These are phyloP conservation scores for Coemansia sp. DNA, from an alignment of 192 early-diverging fungal genomes.

Conservation along the genomic window DNA sequence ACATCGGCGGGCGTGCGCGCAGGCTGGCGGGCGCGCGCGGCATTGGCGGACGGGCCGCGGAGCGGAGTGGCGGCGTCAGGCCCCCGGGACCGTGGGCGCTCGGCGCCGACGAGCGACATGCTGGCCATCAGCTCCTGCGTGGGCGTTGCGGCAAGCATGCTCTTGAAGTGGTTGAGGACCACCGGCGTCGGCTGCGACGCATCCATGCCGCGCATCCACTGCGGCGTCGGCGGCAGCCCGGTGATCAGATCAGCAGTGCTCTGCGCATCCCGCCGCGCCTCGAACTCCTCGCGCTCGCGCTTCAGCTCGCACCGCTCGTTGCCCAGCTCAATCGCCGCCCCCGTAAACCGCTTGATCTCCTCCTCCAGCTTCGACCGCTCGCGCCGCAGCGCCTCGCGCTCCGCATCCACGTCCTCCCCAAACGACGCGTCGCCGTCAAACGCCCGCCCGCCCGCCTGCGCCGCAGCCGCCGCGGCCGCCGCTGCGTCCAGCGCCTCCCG, in stretches of 20 bases:
- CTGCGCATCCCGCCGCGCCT: not conserved
- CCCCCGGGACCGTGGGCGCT: not conserved
- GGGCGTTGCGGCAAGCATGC: conserved; percentile 25
- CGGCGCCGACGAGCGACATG: conserved; percentile 14
- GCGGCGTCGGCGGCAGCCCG: conserved; percentile 40
- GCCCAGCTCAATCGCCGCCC: conserved; percentile 67
- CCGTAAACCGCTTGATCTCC: conserved; percentile 64
- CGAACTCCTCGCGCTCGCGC: conserved; percentile 33
- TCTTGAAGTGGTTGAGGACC: conserved; percentile 30
- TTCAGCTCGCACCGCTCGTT: conserved; percentile 57
- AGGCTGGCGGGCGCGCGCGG: not conserved
- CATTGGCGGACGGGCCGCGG: not conserved
- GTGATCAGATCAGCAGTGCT: conserved; percentile 20
- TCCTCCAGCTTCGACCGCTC: conserved; percentile 56
- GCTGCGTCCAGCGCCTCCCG: conserved; percentile 26
- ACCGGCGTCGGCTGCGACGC: conserved; percentile 29
- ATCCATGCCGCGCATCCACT: conserved; percentile 43
- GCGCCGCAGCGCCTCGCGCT: conserved; percentile 44
- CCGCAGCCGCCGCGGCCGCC: conserved; percentile 5
- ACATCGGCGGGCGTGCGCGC: conserved; percentile 38
- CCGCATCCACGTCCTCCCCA: conserved; percentile 41
- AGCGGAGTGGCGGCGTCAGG: not conserved
- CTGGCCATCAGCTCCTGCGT: conserved; percentile 33
- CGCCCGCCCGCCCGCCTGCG: conserved; percentile 10
- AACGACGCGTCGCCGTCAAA: conserved; percentile 51